Evolutionary conservation across 495 filamentous ascomycete genomes (phyloP), one percentile per base, ranked within the genome.

Genomic region (Neurospora sp.): DNA sequence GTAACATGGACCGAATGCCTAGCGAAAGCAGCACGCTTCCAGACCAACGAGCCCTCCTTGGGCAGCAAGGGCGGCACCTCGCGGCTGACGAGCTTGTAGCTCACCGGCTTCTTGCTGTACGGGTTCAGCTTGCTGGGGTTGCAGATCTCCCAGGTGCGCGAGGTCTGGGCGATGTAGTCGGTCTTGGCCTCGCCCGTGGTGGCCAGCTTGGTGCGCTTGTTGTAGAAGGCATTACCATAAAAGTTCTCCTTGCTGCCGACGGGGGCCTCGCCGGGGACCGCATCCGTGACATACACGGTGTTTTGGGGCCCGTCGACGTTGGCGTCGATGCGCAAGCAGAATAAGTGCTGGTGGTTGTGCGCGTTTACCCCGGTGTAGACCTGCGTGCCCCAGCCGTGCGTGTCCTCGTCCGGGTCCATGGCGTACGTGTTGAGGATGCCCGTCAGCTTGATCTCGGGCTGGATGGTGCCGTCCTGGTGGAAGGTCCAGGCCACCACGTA

Each of bases 341-440:
- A 98, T 39, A 98, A 85, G 80, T 98, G 95, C 82, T 98, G 93
- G 82, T 98, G 95, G 83, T 97, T 97, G 76, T 91, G 90, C 5
- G 90, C 89, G 44, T 85, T 83, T 70, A 86, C 83, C 5, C 82
- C 80, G 72, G 77, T 73, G 75, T 96, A 97, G 31, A 98, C 95
- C 76, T 97, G 91, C 8, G 94, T 98, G 71, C 95, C 95, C 92
- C 93, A 98, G 72, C 93, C 93, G 18, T 92, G 82, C 10, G 91
- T 92, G 75, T 96, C 92, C 81, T 98, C 94, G 69, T 91, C 93
- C 0, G 91, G 90, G 73, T 88, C 88, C 88, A 98, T 90, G 72
- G 91, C 83, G 78, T 97, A 97, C 16, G 95, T 98, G 83, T 97
- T 97, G 18, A 98, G 83, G 82, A 98, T 97, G 73, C 95, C 95